A percentile compares a stretch with the other conserved stretches of the same genome.
Evolutionary conservation across 2,329 filamentous ascomycete genomes (phyloP).

Genomic region (Truncatella angustata): DNA sequence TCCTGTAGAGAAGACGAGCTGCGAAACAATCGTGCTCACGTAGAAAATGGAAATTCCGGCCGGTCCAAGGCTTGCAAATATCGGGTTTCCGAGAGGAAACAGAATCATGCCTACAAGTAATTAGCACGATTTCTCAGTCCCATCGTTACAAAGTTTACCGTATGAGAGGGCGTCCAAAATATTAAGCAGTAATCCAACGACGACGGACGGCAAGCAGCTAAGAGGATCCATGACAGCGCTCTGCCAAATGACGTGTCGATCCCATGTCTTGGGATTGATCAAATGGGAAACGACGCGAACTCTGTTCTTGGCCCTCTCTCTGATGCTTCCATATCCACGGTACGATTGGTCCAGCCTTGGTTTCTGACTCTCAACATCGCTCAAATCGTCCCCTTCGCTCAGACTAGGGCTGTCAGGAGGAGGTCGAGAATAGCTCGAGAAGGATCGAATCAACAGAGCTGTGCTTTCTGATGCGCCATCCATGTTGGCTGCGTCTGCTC

Average conservation of each 20-base stretch:
- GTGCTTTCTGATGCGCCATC: constrained; percentile 38
- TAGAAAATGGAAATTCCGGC: constrained; percentile 99
- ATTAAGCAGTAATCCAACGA: constrained; percentile 86
- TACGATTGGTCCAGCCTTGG: constrained; percentile 18
- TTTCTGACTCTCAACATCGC: constrained; percentile 54
- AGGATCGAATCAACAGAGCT: constrained; percentile 40
- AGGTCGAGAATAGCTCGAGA: constrained; percentile 28
- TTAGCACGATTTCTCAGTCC: not conserved
- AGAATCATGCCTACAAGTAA: constrained; percentile 76
- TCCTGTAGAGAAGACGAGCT: constrained; percentile 82
- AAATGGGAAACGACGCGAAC: constrained; percentile 28
- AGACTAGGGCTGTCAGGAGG: constrained; percentile 20
- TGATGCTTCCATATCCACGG: constrained; percentile 24
- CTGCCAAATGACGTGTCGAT: constrained; percentile 63
- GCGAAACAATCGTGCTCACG: constrained; percentile 92
- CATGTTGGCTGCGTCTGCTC: constrained; percentile 9
- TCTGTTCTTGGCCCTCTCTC: constrained; percentile 15
- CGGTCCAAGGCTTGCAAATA: constrained; percentile 83
- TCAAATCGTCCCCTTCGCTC: constrained; percentile 25
- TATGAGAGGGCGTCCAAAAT: constrained; percentile 94
- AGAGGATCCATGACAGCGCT: constrained; percentile 64
- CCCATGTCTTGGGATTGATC: constrained; percentile 69
- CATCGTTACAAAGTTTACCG: constrained; percentile 42
- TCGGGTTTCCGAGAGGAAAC: constrained; percentile 83
- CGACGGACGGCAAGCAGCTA: constrained; percentile 77